Evolutionary conservation across 164 flowering plant genomes (phyloP).

Genomic region (Brasenia schreberi): DNA sequence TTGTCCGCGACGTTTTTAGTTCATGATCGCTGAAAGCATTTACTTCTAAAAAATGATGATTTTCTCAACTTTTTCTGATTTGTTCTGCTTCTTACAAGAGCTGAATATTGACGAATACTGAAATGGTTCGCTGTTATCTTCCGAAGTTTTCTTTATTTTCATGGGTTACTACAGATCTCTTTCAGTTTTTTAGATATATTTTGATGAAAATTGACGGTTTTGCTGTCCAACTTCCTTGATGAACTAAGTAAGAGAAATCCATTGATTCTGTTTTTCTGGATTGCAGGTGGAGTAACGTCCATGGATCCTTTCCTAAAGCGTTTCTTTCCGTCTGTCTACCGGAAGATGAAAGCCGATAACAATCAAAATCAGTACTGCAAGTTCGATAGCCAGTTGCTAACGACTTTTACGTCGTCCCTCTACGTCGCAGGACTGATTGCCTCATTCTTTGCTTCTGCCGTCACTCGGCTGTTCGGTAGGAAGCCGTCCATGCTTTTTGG

Average conservation of each 20-base stretch:
- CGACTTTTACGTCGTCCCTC: slow-evolving; percentile 57
- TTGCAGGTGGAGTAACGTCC: slow-evolving; percentile 58
- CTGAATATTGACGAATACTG: no score
- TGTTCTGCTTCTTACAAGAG: no score
- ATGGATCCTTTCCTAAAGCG: slow-evolving; percentile 42
- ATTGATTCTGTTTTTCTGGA: neutral
- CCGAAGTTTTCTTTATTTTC: no score
- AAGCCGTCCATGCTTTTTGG: slow-evolving; percentile 49
- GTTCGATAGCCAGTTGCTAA: slow-evolving; percentile 41
- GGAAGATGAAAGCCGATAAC: slow-evolving; percentile 18
- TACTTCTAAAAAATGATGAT: no score
- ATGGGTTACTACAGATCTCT: neutral
- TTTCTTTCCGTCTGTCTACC: slow-evolving; percentile 46
- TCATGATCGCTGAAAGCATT: no score
- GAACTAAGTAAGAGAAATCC: no score
- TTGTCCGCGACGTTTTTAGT: no score
- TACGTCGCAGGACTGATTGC: slow-evolving; percentile 51
- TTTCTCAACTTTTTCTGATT: no score
- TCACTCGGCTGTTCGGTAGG: slow-evolving; percentile 45
- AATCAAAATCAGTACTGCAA: slow-evolving; percentile 51
- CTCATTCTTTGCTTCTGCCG: slow-evolving; percentile 36
- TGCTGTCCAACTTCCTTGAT: neutral
- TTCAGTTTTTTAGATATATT: neutral
- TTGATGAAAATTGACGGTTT: neutral
- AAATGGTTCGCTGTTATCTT: no score